Evolutionary conservation across 345 rosid genomes (phyloP), one percentile per base, ranked within the genome.

Genomic region (Laguncularia racemosa): DNA sequence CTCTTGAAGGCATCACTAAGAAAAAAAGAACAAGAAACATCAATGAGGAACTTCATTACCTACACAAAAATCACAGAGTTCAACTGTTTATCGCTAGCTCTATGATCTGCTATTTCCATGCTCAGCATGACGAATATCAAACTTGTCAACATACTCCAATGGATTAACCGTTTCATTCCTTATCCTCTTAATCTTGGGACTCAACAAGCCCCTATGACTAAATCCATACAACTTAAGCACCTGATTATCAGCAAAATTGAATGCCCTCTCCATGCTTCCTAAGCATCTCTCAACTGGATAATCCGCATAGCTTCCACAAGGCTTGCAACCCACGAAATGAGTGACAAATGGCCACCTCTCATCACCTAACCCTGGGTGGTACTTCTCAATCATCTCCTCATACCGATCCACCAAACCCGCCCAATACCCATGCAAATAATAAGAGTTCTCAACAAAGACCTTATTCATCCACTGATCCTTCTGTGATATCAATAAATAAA

Each of bases 331-430:
- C 8, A 92, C 97, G 15, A 89, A 92, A 58, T 92, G 93, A 28
- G 98, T 92, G 49, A 92, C 87, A 58, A 92, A 89, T 0, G 98
- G 98, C 95, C 98, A 89, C 73, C 98, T 86, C 65, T 89, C 96
- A 33, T 92, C 97, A 14, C 98, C 98, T 66, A 86, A 67, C 0
- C 98, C 97, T 0, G 97, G 93, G 73, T 89, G 95, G 46, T 92
- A 84, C 85, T 92, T 92, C 62, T 86, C 95, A 13, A 89, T 76
- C 93, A 92, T 89, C 77, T 92, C 98, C 80, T 92, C 98, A 0
- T 92, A 92, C 73, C 66, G 72, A 71, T 89, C 97, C 50, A 86
- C 97, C 73, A 92, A 71, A 3, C 96, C 98, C 13, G 82, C 90
- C 93, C 97, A 92, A 63, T 84, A 92, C 20, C 97, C 97, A 14